These are phyloP conservation scores for Brassica carinata DNA, from an alignment of 345 rosid genomes.

Conservation along the genomic window DNA sequence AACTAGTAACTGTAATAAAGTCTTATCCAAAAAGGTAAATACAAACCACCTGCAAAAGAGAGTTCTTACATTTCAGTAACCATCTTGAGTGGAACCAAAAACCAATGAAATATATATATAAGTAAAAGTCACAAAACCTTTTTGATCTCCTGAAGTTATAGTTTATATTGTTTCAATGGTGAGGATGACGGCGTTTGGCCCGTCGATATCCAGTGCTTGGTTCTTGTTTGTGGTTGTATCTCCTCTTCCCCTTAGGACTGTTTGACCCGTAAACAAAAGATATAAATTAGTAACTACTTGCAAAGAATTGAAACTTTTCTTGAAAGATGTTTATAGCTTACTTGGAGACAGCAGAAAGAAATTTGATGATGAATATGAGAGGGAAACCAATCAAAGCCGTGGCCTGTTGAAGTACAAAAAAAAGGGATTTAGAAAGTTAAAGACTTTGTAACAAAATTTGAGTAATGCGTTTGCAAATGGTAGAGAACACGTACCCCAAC, in stretches of 20 bases:
- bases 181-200: conserved; percentile 38
- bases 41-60: conserved; percentile 27
- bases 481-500: conserved; percentile 44
- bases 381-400: conserved; percentile 45
- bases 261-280: not conserved
- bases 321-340: conserved; percentile 31
- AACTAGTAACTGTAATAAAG: conserved; percentile 6
- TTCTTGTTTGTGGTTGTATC: conserved; percentile 26
- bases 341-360: conserved; percentile 48
- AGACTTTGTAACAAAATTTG: not conserved
- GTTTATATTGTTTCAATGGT: conserved; percentile 4
- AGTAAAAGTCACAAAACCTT: conserved; percentile 17
- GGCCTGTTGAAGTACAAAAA: conserved; percentile 34
- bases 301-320: not conserved
- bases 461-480: not conserved
- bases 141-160: conserved; percentile 22
- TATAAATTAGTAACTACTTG: not conserved
- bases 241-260: conserved; percentile 35
- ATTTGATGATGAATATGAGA: conserved; percentile 43
- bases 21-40: conserved; percentile 27
- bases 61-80: not conserved
- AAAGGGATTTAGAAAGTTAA: not conserved
- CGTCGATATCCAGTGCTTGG: conserved; percentile 27
- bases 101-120: not conserved
- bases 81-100: not conserved